These are phyloP conservation scores for Gastrolobium villosum DNA, from an alignment of 306 rosid genomes.

Conservation along the genomic window DNA sequence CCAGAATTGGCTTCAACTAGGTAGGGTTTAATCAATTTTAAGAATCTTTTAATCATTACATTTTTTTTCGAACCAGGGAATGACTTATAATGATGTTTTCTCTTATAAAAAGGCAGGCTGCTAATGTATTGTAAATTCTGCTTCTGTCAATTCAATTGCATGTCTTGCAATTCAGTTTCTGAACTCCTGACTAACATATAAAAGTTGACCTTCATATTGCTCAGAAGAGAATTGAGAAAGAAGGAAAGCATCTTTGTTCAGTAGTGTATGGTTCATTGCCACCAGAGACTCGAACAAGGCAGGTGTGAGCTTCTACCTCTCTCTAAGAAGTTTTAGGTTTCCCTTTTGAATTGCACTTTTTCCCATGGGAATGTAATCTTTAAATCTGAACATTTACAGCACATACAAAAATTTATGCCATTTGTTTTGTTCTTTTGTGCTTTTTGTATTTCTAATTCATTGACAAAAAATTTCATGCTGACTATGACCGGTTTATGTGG, in stretches of 20 bases:
- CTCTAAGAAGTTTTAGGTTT: conserved; percentile 35
- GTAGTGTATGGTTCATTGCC: conserved; percentile 98
- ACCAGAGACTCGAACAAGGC: conserved; percentile 97
- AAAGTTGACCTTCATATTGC: conserved; percentile 46
- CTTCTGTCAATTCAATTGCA: conserved; percentile 36
- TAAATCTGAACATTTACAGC: conserved; percentile 1
- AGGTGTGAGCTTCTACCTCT: conserved; percentile 66
- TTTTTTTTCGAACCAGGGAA: conserved; percentile 17
- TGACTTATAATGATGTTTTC: conserved; percentile 1
- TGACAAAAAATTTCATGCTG: conserved; percentile 25
- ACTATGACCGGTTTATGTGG: conserved; percentile 20
- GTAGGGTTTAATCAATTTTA: conserved; percentile 31
- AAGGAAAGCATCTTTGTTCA: conserved; percentile 86
- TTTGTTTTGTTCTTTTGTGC: conserved; percentile 33
- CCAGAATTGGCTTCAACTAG: conserved; percentile 8
- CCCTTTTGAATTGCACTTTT: conserved; percentile 32
- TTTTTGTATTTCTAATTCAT: conserved; percentile 33
- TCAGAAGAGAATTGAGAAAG: conserved; percentile 77
- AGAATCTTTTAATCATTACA: conserved; percentile 7
- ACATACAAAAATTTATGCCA: conserved; percentile 1
- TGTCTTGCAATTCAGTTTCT: conserved; percentile 14
- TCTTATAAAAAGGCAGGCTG: conserved; percentile 26
- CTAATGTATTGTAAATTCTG: conserved; percentile 33
- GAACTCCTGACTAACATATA: conserved; percentile 41
- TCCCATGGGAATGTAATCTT: conserved; percentile 36